Percentiles rank a stretch among this genome's conserved stretches.
Conservation (phyloP, 352 stramenopile species). For the Globisporangium canariense region DNA sequence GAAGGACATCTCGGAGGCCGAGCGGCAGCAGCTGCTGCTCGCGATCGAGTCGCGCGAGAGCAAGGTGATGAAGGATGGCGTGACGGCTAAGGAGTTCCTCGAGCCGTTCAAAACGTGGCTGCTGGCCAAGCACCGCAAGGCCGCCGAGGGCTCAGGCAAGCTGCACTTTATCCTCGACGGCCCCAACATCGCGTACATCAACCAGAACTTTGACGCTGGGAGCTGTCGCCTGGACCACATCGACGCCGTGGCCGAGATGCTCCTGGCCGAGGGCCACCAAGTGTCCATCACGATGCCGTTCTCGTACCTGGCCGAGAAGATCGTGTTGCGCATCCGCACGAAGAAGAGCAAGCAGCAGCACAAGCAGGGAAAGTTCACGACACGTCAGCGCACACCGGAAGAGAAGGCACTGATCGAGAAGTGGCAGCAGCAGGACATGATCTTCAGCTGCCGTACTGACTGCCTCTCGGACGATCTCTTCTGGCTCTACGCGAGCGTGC, state of each 20-base stretch:
- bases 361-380: constrained; percentile 44
- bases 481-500: constrained; percentile 95
- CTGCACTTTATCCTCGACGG: constrained; percentile 93
- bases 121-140: constrained; percentile 25
- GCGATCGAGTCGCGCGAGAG: constrained; percentile 58
- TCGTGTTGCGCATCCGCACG: constrained; percentile 56
- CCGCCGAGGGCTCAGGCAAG: constrained; percentile 18
- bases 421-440: constrained; percentile 72
- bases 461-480: constrained; percentile 95
- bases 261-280: constrained; percentile 70
- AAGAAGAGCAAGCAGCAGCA: constrained; percentile 43
- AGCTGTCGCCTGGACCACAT: constrained; percentile 95
- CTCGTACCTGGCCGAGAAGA: constrained; percentile 62
- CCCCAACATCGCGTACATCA: constrained; percentile 97
- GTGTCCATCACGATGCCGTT: constrained; percentile 79
- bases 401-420: constrained; percentile 61
- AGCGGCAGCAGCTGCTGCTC: constrained; percentile 43
- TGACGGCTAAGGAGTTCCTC: constrained; percentile 53
- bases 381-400: constrained; percentile 39
- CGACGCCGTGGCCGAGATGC: constrained; percentile 86
- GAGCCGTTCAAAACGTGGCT: constrained; percentile 70
- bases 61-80: constrained; percentile 32
- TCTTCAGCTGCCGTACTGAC: constrained; percentile 90
- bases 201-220: constrained; percentile 93
- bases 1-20: constrained; percentile 29